Evolutionary conservation across 257 asterid genomes (phyloP).

Genomic region (Solanum chmielewskii): DNA sequence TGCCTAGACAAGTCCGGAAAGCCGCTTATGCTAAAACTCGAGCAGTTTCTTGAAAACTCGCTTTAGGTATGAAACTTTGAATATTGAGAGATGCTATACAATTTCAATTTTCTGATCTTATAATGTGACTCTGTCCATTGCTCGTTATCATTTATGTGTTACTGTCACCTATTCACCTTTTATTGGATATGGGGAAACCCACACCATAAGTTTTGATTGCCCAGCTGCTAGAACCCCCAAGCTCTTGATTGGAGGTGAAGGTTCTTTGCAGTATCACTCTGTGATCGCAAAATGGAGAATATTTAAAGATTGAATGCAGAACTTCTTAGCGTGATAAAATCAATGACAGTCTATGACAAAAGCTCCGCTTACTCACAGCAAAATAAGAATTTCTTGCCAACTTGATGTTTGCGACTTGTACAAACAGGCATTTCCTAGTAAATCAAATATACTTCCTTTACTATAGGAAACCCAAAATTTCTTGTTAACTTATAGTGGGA

Average conservation of each 20-base stretch:
- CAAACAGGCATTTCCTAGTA: background rate
- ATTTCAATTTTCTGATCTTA: background rate
- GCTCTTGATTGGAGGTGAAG: background rate
- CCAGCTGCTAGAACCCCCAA: background rate
- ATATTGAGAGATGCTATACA: background rate
- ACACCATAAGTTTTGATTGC: background rate
- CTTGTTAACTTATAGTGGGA: background rate
- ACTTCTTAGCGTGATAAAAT: background rate
- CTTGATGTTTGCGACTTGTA: background rate
- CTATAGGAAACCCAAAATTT: background rate
- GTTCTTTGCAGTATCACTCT: background rate
- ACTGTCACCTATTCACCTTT: background rate
- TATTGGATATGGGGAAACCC: background rate
- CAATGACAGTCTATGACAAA: background rate
- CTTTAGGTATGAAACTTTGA: background rate
- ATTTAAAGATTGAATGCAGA: background rate
- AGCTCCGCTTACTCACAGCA: background rate
- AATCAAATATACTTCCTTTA: background rate
- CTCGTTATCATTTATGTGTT: background rate
- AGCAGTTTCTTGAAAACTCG: background rate
- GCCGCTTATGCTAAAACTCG: background rate
- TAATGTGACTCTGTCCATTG: background rate
- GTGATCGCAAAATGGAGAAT: background rate
- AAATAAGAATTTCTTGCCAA: background rate
- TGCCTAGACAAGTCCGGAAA: background rate